A percentile compares a stretch with the other conserved stretches of the same genome.
Evolutionary conservation across 805 yeast genomes (phyloP).

Genomic region (Candida fluviatilis): DNA sequence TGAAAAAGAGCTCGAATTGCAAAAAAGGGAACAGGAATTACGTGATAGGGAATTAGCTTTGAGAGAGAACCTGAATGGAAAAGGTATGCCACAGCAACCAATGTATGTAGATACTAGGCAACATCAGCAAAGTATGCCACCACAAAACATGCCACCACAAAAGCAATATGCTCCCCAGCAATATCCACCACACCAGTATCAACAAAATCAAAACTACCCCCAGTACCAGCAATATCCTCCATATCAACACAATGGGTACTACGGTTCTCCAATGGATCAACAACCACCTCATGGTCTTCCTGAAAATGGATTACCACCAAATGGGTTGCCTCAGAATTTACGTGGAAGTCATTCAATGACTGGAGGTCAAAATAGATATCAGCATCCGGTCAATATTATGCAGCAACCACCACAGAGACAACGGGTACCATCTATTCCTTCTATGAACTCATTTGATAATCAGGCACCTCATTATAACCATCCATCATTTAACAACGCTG

Average conservation of each 20-base stretch:
- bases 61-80: conserved; percentile 4
- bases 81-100: conserved; percentile 9
- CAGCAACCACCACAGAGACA: conserved; percentile 3
- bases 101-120: conserved; percentile 5
- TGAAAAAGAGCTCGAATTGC: conserved; percentile 22
- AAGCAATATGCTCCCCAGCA: conserved; percentile 4
- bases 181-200: conserved; percentile 5
- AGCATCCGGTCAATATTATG: conserved; percentile 8
- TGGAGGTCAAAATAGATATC: conserved; percentile 11
- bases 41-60: conserved; percentile 10
- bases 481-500: conserved; percentile 12
- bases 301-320: conserved; percentile 22
- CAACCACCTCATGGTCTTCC: conserved; percentile 31
- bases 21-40: conserved; percentile 23
- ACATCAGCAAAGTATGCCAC: too few species aligned
- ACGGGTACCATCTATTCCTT: background rate
- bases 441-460: background rate
- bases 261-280: conserved; percentile 19
- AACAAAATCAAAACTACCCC: conserved; percentile 1
- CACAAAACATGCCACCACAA: conserved; percentile 1
- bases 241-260: conserved; percentile 7
- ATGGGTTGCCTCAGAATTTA: conserved; percentile 21
- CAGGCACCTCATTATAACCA: conserved; percentile 2
- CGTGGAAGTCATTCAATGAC: conserved; percentile 16
- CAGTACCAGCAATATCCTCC: conserved; percentile 4